Evolutionary conservation across 345 rosid genomes (phyloP), one percentile per base, ranked within the genome.

Genomic region (Hypericum androsaemum): DNA sequence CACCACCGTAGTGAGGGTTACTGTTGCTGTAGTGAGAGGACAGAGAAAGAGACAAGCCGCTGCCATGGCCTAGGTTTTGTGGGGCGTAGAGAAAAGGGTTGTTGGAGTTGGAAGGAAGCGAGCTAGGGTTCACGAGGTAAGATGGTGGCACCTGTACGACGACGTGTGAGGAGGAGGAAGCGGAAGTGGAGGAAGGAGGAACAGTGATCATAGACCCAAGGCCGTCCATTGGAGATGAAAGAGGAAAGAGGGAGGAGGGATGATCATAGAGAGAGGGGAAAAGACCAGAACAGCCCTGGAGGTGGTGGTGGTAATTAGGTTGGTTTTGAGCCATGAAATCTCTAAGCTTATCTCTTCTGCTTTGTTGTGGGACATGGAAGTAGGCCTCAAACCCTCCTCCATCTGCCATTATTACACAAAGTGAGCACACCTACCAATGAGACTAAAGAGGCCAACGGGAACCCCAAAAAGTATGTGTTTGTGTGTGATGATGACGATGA

Each of bases 331-430:
- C 75, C 64, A 73, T 58, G 64, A 74, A 62, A 28, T 83, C 57
- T 53, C 95, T 68, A 5, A 86, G 86, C 76, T 89, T 89, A 78
- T 86, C 97, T 69, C 98, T 71, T 52, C 96, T 75, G 64, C 74
- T 82, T 64, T 87, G 98, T 70, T 86, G 95, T 57, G 88, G 95
- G 62, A 89, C 87, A 75, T 86, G 94, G 32, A 22, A 22, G 81
- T 80, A 53, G n/a, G n/a, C n/a, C n/a, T n/a, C n/a, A n/a, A n/a
- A n/a, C 82, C 77, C 66, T 83, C 90, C 59, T 86, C 90, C 88
- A 84, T 86, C 32, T 22, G 32, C 32, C 32, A 22, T 22, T 22
- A 22, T 1, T 22, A 22, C 32, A 22, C 32, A 22, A 22, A 22
- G 32, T 22, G 4, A 22, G 4, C 32, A 22, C 32, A 22, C 32